Percentiles rank a stretch among this genome's conserved stretches.
These are phyloP conservation scores for Coelastrella sp. DNA, from an alignment of 139 green algal genomes.

Conservation along the genomic window DNA sequence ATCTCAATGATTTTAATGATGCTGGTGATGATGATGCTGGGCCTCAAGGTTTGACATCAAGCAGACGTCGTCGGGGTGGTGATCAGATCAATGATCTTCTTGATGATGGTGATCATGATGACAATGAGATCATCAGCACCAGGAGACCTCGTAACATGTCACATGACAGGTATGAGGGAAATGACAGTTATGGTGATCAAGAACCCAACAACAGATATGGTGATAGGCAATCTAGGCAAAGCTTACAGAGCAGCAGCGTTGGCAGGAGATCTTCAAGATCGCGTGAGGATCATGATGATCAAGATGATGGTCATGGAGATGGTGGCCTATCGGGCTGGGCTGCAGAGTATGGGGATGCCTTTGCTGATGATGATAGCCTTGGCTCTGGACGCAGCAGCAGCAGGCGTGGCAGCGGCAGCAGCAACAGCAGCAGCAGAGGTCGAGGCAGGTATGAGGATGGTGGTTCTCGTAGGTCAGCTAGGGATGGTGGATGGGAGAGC, in stretches of 20 bases:
- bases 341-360: conserved; percentile 17
- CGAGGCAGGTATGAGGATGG: background rate
- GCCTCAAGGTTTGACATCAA: background rate
- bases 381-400: background rate
- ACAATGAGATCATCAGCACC: background rate
- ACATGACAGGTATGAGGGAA: background rate
- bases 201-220: too few relatives aligned
- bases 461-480: background rate
- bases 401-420: background rate
- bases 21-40: background rate
- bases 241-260: too few relatives aligned
- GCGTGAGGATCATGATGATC: background rate
- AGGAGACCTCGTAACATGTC: background rate
- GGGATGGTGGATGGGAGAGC: background rate
- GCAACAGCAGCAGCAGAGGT: conserved; percentile 21
- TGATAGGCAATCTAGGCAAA: too few relatives aligned
- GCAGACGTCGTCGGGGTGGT: background rate
- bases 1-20: background rate
- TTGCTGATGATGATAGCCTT: too few relatives aligned
- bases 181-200: too few relatives aligned
- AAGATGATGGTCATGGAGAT: background rate
- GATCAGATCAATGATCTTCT: background rate
- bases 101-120: background rate
- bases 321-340: conserved; percentile 30
- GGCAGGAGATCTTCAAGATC: too few relatives aligned